Evolutionary conservation across 345 rosid genomes (phyloP), one percentile per base, ranked within the genome.

Genomic region (Salix koriyanagi): DNA sequence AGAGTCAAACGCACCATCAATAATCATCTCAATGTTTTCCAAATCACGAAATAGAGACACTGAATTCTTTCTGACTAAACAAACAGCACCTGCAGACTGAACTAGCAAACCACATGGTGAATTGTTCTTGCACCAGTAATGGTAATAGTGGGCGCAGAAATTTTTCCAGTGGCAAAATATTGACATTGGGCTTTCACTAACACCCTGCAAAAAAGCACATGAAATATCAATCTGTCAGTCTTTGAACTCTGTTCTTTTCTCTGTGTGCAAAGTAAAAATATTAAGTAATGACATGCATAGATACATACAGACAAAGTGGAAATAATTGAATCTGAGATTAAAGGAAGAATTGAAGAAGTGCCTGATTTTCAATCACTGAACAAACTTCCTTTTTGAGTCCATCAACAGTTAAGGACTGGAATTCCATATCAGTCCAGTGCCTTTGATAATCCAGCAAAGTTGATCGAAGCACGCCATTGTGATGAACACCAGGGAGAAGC

Each of bases 51-150:
- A 91, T 73, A 90, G 68, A 62, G 98, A 91, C 65, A 92, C 79
- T 65, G 99, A 92, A 86, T 84, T 87, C 82, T 86, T 91, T 84
- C 99, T 86, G 73, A 96, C 80, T 79, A 96, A 87, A 84, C 96
- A 96, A 86, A 92, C 78, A 81, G 81, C 94, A 79, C 92, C 91
- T 54, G 79, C 60, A 23, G 83, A 81, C 58, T 87, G 88, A 83
- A 84, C 84, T 79, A 96, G 75, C 83, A 96, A 86, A 50, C 91
- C 90, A 71, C 76, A 80, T n/a, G 96, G 91, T 26, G 85, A 85
- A 85, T 96, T 93, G 83, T 82, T 87, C 85, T 83, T 90, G 87
- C 98, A 89, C 99, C 99, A 96, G 73, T 88, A 78, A 66, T 87
- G 85, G 79, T 91, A 88, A 89, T 93, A 96, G 67, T 89, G 84